Conservation (phyloP, 148 eudicot genomes). For the Pharnaceum exiguum region DNA sequence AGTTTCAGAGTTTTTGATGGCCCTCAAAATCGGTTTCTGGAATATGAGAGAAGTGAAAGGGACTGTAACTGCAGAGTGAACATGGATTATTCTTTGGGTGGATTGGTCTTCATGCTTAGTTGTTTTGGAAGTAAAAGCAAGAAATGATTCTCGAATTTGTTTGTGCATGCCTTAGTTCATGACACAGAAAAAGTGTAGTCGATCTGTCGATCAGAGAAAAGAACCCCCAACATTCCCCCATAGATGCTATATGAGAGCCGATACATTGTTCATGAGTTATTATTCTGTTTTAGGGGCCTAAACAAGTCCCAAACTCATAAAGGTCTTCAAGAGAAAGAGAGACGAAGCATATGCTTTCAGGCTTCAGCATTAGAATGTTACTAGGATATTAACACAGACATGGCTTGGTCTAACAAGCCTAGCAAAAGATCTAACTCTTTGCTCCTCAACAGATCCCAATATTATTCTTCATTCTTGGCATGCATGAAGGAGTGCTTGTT, state of each 20-base stretch:
- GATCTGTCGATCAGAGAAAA: too few species aligned
- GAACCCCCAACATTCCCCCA: too few species aligned
- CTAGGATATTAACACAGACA: too few species aligned
- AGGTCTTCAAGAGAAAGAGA: too few species aligned
- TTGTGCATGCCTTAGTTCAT: conserved; percentile 64
- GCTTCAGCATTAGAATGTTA: conserved; percentile 48
- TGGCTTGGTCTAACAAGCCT: too few species aligned
- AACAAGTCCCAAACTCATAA: too few species aligned
- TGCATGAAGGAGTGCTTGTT: conserved; percentile 36
- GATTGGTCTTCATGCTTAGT: conserved; percentile 92
- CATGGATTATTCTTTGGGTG: conserved; percentile 80
- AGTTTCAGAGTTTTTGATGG: conserved; percentile 64
- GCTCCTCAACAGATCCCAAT: conserved; percentile 44
- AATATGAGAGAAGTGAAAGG: conserved; percentile 59
- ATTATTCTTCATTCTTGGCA: conserved; percentile 36
- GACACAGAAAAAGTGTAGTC: conserved; percentile 61
- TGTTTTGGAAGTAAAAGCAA: conserved; percentile 43
- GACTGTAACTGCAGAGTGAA: conserved; percentile 72
- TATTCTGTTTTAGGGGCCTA: too few species aligned
- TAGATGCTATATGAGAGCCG: conserved; percentile 72
- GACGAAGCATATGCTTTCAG: conserved; percentile 28
- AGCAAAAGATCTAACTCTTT: conserved; percentile 82
- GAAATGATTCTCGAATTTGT: conserved; percentile 64
- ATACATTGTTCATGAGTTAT: too few species aligned
- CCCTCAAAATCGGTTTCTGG: conserved; percentile 38